Conservation (phyloP, 257 asterid species). For the Solanum medicagineum region DNA sequence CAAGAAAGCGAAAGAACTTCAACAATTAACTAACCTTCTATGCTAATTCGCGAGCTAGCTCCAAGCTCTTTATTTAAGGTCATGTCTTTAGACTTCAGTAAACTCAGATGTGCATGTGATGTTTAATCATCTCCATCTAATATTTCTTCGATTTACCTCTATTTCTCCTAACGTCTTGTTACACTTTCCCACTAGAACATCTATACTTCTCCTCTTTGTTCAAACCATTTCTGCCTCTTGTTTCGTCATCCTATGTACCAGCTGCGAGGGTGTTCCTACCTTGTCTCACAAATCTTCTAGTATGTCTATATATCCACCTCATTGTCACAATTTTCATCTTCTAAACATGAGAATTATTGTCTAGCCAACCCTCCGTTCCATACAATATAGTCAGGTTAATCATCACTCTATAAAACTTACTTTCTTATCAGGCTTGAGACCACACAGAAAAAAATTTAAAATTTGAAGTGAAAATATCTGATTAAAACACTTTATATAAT, state of each 20-base stretch:
- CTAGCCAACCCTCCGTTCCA: not conserved
- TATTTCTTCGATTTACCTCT: not conserved
- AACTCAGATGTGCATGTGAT: not conserved
- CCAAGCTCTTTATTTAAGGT: not conserved
- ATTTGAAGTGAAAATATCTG: not conserved
- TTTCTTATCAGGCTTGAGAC: not conserved
- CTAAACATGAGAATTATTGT: not conserved
- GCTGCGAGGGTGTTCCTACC: not conserved
- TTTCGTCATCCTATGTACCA: no score
- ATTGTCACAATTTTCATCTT: not conserved
- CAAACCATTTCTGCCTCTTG: not conserved
- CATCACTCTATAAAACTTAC: not conserved
- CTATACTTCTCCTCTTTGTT: not conserved
- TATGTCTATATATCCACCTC: not conserved
- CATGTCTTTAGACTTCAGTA: not conserved
- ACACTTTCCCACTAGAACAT: not conserved
- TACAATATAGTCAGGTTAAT: not conserved
- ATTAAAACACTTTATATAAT: not conserved
- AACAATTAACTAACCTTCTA: not conserved
- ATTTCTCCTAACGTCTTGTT: not conserved
- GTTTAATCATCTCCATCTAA: not conserved
- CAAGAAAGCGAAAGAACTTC: not conserved
- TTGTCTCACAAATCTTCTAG: not conserved
- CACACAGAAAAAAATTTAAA: not conserved
- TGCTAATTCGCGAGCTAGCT: not conserved